Evolutionary conservation across 805 yeast genomes (phyloP).

Genomic region (Aciculoconidium aculeatum): DNA sequence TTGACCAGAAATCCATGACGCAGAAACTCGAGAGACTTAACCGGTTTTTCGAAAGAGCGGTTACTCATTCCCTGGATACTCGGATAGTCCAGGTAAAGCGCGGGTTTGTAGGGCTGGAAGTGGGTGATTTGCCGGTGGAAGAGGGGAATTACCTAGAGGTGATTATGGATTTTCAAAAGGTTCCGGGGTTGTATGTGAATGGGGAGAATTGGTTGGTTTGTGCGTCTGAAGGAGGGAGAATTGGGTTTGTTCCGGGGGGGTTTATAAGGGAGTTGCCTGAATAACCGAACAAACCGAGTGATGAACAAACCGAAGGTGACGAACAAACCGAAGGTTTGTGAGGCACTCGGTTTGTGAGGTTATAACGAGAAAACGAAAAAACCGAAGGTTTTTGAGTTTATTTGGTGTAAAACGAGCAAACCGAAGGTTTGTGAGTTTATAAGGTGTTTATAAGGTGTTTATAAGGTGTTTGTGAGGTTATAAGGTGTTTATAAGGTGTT

Average conservation of each 20-base stretch:
- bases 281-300: no score
- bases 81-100: slow-evolving; percentile 12
- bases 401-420: no score
- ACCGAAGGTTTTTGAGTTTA: no score
- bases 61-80: slow-evolving; percentile 2
- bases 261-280: no score
- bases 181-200: slow-evolving; percentile 14
- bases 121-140: slow-evolving; percentile 34
- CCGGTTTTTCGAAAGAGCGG: slow-evolving; percentile 17
- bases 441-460: no score
- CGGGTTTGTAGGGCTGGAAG: slow-evolving; percentile 25
- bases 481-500: no score
- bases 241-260: slow-evolving; percentile 40
- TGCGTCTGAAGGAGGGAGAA: slow-evolving; percentile 14
- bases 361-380: no score
- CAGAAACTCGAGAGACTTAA: slow-evolving; percentile 21
- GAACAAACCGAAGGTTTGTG: no score
- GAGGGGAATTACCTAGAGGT: slow-evolving; percentile 29
- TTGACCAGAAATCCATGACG: slow-evolving; percentile 17
- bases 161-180: slow-evolving; percentile 25
- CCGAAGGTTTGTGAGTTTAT: no score
- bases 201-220: slow-evolving; percentile 33
- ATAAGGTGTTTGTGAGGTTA: no score
- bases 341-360: no score
- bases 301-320: no score